phyloP scores from a whole-genome alignment of 371 early-diverging fungal genomes.

The Syncephalastrum monosporum region DNA sequence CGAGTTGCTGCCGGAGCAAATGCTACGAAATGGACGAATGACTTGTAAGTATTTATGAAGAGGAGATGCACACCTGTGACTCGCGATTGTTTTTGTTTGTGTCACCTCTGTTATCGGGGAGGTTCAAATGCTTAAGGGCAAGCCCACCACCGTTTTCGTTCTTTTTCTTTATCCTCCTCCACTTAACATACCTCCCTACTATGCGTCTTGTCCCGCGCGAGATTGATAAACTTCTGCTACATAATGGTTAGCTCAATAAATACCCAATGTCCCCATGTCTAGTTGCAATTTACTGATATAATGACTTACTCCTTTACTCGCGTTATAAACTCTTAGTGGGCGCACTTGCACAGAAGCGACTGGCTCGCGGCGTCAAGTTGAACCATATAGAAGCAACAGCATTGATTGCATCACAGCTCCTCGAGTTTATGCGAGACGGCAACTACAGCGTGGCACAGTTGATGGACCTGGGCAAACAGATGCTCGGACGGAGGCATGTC shows the following conservation, averaged over 20 bases:
- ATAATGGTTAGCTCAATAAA: conserved; percentile 48
- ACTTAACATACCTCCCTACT: background rate
- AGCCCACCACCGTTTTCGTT: conserved; percentile 1
- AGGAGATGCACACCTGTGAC: no score
- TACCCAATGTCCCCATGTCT: conserved; percentile 38
- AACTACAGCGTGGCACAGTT: conserved; percentile 82
- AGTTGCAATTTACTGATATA: background rate
- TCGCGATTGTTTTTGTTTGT: no score
- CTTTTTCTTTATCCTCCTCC: conserved; percentile 2
- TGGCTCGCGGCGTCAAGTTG: conserved; percentile 83
- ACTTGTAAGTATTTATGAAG: no score
- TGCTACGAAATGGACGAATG: no score
- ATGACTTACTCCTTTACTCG: conserved; percentile 1
- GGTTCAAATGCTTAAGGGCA: no score
- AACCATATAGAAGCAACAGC: conserved; percentile 87
- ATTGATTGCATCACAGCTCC: conserved; percentile 78
- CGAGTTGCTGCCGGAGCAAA: no score
- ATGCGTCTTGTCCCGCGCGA: conserved; percentile 69
- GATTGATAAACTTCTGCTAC: conserved; percentile 83
- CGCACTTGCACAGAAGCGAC: conserved; percentile 82
- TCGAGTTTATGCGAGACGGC: conserved; percentile 89
- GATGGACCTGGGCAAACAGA: conserved; percentile 83
- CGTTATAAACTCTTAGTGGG: conserved; percentile 53
- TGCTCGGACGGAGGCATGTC: conserved; percentile 87
- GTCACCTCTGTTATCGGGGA: no score